Conservation (phyloP, 2,329 filamentous ascomycete species). For the Elsinoe fawcettii region DNA sequence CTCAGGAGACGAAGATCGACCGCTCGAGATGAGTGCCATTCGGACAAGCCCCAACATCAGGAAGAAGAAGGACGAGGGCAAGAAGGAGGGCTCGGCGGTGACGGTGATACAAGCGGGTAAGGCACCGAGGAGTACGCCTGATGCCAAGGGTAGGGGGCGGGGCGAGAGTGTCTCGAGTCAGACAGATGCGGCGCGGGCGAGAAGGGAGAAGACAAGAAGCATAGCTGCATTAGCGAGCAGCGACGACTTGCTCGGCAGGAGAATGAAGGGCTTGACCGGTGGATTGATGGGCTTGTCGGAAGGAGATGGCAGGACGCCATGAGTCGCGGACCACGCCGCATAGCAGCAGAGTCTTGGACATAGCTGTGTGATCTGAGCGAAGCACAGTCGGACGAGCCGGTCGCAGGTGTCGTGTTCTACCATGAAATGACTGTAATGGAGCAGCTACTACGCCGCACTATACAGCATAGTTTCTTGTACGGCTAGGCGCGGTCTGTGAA, state of each 20-base stretch:
- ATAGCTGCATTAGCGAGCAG: conserved; percentile 40
- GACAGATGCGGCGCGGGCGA: conserved; percentile 21
- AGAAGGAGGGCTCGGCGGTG: conserved; percentile 7
- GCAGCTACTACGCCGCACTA: not conserved
- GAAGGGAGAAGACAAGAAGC: conserved; percentile 31
- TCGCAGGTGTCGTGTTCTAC: not conserved
- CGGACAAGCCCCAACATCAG: conserved; percentile 8
- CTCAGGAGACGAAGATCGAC: conserved; percentile 70
- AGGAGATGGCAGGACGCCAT: conserved; percentile 13
- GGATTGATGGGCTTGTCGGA: conserved; percentile 29
- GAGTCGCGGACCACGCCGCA: not conserved
- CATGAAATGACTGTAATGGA: not conserved
- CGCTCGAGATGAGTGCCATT: conserved; percentile 64
- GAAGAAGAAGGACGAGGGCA: conserved; percentile 16
- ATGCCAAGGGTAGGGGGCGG: conserved; percentile 16
- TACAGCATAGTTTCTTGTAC: not conserved
- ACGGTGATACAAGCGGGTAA: conserved; percentile 3
- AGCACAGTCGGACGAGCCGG: not conserved
- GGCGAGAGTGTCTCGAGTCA: conserved; percentile 18
- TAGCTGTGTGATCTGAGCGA: not conserved
- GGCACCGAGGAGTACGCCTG: conserved; percentile 13
- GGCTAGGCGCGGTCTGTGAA: not conserved
- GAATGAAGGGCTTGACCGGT: conserved; percentile 42
- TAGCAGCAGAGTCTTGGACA: not conserved
- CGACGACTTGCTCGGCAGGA: conserved; percentile 40